phyloP scores from a whole-genome alignment of 2,329 filamentous ascomycete genomes.

The Xylariales sp. region DNA sequence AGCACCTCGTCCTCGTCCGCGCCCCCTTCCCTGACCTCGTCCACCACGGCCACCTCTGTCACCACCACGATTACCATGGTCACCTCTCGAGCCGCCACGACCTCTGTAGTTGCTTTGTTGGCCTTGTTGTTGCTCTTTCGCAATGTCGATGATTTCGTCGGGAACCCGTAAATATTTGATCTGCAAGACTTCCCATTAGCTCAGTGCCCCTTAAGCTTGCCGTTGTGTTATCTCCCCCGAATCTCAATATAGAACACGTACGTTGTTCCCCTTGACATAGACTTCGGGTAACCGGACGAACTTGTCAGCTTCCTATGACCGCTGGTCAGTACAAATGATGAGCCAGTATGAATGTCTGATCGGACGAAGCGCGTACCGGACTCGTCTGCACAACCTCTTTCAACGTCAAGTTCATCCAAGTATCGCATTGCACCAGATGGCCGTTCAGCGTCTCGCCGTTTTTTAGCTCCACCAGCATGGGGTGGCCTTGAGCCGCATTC shows the following conservation, averaged over 20 bases:
- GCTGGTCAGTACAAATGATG: too few relatives aligned
- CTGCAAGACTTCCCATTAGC: too few relatives aligned
- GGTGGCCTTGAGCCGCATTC: constrained; percentile 93
- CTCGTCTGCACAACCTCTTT: constrained; percentile 97
- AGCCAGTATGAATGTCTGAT: too few relatives aligned
- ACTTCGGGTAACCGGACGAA: constrained; percentile 91
- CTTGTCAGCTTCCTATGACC: constrained; percentile 84
- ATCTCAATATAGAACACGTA: constrained; percentile 46
- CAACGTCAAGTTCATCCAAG: constrained; percentile 98
- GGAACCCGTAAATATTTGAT: constrained; percentile 98
- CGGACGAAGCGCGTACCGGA: constrained; percentile 61
- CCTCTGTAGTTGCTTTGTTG: constrained; percentile 61
- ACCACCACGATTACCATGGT: constrained; percentile 53
- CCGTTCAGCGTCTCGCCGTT: constrained; percentile 84
- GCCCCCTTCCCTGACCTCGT: constrained; percentile 45
- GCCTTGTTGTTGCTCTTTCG: constrained; percentile 85
- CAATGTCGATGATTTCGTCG: constrained; percentile 92
- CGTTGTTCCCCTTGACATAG: constrained; percentile 96
- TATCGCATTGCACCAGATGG: constrained; percentile 93
- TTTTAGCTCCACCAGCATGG: constrained; percentile 61
- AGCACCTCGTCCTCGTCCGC: constrained; percentile 33
- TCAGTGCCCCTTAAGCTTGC: too few relatives aligned
- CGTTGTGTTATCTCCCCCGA: too few relatives aligned
- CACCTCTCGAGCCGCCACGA: constrained; percentile 55
- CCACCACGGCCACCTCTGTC: constrained; percentile 52